Conservation (phyloP, 257 asterid genomes). For the Fraxinus anomala region DNA sequence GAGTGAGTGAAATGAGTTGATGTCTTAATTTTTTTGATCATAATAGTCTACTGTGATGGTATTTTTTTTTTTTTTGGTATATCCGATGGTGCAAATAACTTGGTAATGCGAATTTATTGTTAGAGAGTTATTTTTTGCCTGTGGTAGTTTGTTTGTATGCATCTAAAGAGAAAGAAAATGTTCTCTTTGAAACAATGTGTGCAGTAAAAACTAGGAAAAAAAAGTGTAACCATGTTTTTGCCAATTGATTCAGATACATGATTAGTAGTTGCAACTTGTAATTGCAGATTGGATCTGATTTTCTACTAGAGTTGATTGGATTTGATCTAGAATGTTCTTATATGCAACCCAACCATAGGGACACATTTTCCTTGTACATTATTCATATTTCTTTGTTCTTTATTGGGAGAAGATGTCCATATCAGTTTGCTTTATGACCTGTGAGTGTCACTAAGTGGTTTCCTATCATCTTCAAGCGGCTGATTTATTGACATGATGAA, state of each 20-base stretch:
- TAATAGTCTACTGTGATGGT: background rate
- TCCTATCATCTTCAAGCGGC: background rate
- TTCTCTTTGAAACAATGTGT: background rate
- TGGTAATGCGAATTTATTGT: background rate
- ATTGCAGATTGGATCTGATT: background rate
- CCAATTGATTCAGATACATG: background rate
- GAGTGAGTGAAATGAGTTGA: background rate
- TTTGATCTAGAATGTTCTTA: background rate
- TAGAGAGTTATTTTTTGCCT: background rate
- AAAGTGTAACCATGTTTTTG: background rate
- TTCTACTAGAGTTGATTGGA: background rate
- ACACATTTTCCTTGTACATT: background rate
- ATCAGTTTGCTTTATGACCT: slow-evolving; percentile 9
- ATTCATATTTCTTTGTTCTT: background rate
- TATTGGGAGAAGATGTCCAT: background rate
- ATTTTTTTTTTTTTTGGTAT: background rate
- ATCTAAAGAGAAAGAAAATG: background rate
- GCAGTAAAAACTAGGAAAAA: background rate
- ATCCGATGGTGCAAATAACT: background rate
- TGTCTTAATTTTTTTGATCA: background rate
- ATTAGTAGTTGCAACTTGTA: background rate
- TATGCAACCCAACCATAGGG: background rate
- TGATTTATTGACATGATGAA: slow-evolving; percentile 6
- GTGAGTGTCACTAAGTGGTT: background rate
- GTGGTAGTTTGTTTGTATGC: background rate